These are phyloP conservation scores for Ceratocystis smalleyi DNA, from an alignment of 2,329 filamentous ascomycete species.

Conservation along the genomic window DNA sequence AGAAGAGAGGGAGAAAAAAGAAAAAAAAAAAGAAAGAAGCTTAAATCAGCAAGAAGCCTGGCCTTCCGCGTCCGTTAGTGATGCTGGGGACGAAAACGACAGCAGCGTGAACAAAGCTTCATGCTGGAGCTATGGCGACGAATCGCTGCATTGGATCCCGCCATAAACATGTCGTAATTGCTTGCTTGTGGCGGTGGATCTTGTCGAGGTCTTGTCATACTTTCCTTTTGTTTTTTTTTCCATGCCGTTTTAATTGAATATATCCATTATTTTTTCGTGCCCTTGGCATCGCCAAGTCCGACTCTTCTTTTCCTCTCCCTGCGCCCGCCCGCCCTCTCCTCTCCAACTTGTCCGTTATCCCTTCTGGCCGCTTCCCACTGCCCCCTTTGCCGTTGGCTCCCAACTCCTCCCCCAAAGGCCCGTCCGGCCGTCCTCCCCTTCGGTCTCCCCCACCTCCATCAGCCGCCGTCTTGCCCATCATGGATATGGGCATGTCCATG, in stretches of 20 bases:
- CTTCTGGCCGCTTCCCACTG: not conserved
- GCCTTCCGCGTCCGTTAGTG: too few species aligned
- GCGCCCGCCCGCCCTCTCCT: not conserved
- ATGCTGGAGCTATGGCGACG: not conserved
- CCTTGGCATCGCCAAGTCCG: not conserved
- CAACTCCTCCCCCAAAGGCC: not conserved
- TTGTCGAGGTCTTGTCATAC: not conserved
- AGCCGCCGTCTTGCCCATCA: constrained; percentile 7
- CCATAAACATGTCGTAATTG: not conserved
- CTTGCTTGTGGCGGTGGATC: not conserved
- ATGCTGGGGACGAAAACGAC: not conserved
- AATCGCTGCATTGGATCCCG: not conserved
- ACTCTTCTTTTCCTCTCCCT: not conserved
- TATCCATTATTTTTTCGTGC: not conserved
- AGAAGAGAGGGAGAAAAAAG: not conserved
- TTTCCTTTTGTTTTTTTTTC: not conserved
- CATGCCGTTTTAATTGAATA: not conserved
- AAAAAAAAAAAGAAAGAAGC: not conserved
- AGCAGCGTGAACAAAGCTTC: not conserved
- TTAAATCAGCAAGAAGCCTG: not conserved
- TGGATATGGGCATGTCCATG: constrained; percentile 23
- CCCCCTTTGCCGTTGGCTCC: not conserved
- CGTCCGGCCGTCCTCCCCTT: not conserved
- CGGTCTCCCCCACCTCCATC: not conserved
- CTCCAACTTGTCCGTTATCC: not conserved